phyloP scores from a whole-genome alignment of 345 rosid genomes.

The Dipteronia sinensis region DNA sequence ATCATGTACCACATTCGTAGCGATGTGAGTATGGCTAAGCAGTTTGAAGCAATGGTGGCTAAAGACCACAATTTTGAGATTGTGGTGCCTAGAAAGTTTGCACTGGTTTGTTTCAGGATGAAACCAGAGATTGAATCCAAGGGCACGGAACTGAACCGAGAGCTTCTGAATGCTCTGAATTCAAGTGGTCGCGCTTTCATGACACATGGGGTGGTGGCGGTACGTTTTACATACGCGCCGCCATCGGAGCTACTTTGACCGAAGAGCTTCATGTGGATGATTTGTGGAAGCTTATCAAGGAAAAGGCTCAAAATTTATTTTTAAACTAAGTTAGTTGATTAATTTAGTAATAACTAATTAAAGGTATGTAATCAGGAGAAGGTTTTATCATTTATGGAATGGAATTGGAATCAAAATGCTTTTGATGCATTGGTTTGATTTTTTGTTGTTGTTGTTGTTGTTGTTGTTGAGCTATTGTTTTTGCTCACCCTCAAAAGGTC shows the following conservation, averaged over 20 bases:
- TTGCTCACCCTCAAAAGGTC: no score
- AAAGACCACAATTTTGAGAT: slow-evolving; percentile 32
- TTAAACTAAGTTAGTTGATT: no score
- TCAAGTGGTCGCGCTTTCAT: slow-evolving; percentile 30
- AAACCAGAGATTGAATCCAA: background rate
- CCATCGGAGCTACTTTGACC: slow-evolving; percentile 28
- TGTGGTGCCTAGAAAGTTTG: slow-evolving; percentile 30
- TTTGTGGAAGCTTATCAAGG: slow-evolving; percentile 33
- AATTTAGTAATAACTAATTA: no score
- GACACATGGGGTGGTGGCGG: slow-evolving; percentile 29
- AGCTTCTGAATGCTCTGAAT: slow-evolving; percentile 28
- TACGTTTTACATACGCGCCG: slow-evolving; percentile 18
- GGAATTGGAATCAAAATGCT: no score
- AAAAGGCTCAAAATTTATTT: slow-evolving; percentile 26
- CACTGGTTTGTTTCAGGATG: slow-evolving; percentile 46
- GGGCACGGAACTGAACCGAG: slow-evolving; percentile 5
- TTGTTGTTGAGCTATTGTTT: no score
- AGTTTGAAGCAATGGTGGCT: slow-evolving; percentile 34
- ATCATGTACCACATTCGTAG: slow-evolving; percentile 28
- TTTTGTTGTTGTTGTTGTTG: no score
- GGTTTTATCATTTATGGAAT: no score
- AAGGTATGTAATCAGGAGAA: no score
- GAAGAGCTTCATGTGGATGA: slow-evolving; percentile 29
- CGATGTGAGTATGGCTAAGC: slow-evolving; percentile 26
- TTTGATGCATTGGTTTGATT: no score